Base-by-base conservation (phyloP, 768 basidiomycete genomes). In the Rhodotorula graminis region DNA sequence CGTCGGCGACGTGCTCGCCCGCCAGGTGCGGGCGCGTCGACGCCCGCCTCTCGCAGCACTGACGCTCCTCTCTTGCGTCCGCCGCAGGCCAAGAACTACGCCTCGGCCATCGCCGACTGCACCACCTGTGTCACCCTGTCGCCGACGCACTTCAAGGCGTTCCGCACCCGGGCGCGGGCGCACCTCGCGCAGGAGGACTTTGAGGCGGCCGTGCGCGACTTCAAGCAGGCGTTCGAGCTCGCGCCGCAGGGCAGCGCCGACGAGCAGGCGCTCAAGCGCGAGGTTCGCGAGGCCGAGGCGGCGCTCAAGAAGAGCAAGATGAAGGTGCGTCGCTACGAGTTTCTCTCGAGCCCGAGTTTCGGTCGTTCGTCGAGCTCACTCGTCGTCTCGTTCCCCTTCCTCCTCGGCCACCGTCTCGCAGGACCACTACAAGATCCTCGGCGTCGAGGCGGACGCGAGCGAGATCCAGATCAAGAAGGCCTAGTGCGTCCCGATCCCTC, bases 271-370 rank as follows among this genome's bases (percentile, higher is more conserved):
- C 83, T 92, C 62, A 85, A 83, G 70, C 71, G 59, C 61, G 92
- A 94, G 78, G 83, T 92, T 55, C 88, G 86, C 81, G 90, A 91
- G 80, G 91, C 91, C 0, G 91, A 94, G 81, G 86, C 86, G 8
- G 88, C 86, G 64, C 82, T 93, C 74, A 93, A 92, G 84, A 83
- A 89, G 75, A 91, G 90, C 82, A 93, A 93, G 84, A 88, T 89
- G 66, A 93, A 92, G 82, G 92, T 93, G 78, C 42, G 77, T 62
- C 42, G 33, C 78, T 91, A 90, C 80, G 90, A 1, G 21, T 18
- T n/a, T n/a, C 40, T n/a, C 7, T 46, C 33, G 44, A 46, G 15
- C 9, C 42, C 42, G 11, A 18, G 14, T 12, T 6, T 46, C 6
- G 44, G 3, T 12, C 8, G 12, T 46, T 14, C 18, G 44, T 46